A percentile compares a stretch with the other conserved stretches of the same genome.
These are phyloP conservation scores for Puccinia coronata DNA, from an alignment of 1,284 basidiomycete species.

Conservation along the genomic window DNA sequence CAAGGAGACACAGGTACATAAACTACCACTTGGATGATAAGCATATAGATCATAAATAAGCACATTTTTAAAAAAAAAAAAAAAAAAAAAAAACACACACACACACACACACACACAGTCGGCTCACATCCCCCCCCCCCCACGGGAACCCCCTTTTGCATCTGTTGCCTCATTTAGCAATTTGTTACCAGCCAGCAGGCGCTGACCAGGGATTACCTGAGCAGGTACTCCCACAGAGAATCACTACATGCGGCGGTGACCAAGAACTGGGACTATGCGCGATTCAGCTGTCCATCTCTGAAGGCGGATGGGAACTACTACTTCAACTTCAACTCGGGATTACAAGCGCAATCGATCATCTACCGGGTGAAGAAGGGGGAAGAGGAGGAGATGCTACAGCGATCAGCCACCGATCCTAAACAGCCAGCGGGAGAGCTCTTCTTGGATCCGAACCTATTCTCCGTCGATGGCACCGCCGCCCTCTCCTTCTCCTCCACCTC, in stretches of 20 bases:
- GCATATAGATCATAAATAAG: too few relatives aligned
- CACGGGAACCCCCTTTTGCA: background rate
- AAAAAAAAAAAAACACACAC: too few relatives aligned
- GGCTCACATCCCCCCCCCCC: too few relatives aligned
- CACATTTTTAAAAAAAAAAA: slow-evolving; percentile 50
- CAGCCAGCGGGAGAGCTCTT: slow-evolving; percentile 67
- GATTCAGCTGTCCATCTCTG: slow-evolving; percentile 64
- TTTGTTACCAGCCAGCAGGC: slow-evolving; percentile 69
- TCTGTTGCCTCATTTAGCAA: slow-evolving; percentile 51
- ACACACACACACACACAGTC: too few relatives aligned
- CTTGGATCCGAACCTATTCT: slow-evolving; percentile 74
- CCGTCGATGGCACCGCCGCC: slow-evolving; percentile 72
- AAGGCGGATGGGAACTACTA: slow-evolving; percentile 73
- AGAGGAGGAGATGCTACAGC: slow-evolving; percentile 62
- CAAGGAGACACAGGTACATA: slow-evolving; percentile 37
- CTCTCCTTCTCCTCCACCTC: slow-evolving; percentile 68
- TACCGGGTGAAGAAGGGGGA: slow-evolving; percentile 65
- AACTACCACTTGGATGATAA: too few relatives aligned
- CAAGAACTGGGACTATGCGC: slow-evolving; percentile 68
- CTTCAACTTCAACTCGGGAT: slow-evolving; percentile 55
- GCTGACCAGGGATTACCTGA: slow-evolving; percentile 67
- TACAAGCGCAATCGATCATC: slow-evolving; percentile 62
- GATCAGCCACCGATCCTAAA: slow-evolving; percentile 60
- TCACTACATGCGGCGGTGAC: slow-evolving; percentile 67
- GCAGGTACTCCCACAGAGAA: slow-evolving; percentile 66